These are phyloP conservation scores for Beauveria rudraprayagi DNA, from an alignment of 2,329 filamentous ascomycete species.

Conservation along the genomic window DNA sequence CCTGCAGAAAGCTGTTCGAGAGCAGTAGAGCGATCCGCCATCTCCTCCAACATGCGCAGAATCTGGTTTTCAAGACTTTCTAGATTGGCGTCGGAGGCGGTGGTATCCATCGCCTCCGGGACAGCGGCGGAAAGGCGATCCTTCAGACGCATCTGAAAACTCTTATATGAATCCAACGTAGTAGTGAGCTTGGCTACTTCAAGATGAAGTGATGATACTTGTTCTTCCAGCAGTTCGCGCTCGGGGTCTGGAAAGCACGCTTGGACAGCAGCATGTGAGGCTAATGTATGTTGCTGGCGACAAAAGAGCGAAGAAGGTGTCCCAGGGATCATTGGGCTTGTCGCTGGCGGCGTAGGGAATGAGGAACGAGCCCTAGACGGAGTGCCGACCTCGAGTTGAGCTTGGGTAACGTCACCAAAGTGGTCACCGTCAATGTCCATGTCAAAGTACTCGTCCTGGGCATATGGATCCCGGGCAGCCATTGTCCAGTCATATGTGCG, in stretches of 20 bases:
- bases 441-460: slow-evolving; percentile 25
- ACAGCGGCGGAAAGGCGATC: slow-evolving; percentile 24
- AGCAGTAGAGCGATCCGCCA: slow-evolving; percentile 41
- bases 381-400: slow-evolving; percentile 44
- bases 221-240: slow-evolving; percentile 34
- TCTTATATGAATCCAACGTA: slow-evolving; percentile 39
- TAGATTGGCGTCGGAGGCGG: slow-evolving; percentile 13
- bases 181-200: slow-evolving; percentile 40
- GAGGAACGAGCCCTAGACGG: slow-evolving; percentile 37
- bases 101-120: slow-evolving; percentile 6
- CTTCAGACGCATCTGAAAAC: slow-evolving; percentile 30
- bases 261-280: slow-evolving; percentile 32
- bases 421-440: slow-evolving; percentile 34
- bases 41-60: slow-evolving; percentile 32
- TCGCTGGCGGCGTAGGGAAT: slow-evolving; percentile 48
- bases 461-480: slow-evolving; percentile 39
- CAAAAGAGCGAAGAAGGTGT: slow-evolving; percentile 30
- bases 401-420: slow-evolving; percentile 44
- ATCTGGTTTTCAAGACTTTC: slow-evolving; percentile 35
- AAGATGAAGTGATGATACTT: slow-evolving; percentile 39
- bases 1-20: slow-evolving; percentile 36
- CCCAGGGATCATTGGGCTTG: slow-evolving; percentile 34
- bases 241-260: slow-evolving; percentile 33
- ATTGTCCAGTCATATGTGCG: slow-evolving; percentile 42
- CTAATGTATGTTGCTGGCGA: slow-evolving; percentile 6